Conservation (phyloP, 352 stramenopile genomes). For the Globisporangium iwayamae region DNA sequence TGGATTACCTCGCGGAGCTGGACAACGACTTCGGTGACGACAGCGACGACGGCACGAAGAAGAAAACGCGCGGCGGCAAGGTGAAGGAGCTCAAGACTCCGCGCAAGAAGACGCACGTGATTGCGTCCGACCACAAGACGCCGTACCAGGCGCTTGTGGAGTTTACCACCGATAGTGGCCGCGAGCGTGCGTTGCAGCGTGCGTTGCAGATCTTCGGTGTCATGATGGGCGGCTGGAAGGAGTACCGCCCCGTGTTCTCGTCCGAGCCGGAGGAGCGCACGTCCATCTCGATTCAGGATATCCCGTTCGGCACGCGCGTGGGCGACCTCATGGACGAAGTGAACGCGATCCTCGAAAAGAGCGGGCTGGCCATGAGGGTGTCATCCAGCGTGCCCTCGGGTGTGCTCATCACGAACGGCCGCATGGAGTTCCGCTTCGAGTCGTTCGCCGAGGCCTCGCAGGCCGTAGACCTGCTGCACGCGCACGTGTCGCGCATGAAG, state of each 20-base stretch:
- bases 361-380: slow-evolving; percentile 55
- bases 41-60: slow-evolving; percentile 22
- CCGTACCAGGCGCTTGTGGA: slow-evolving; percentile 71
- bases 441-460: slow-evolving; percentile 74
- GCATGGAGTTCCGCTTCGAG: slow-evolving; percentile 67
- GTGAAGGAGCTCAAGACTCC: slow-evolving; percentile 38
- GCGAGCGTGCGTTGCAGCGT: slow-evolving; percentile 61
- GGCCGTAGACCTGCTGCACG: slow-evolving; percentile 60
- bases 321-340: slow-evolving; percentile 55
- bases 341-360: slow-evolving; percentile 36
- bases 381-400: slow-evolving; percentile 49
- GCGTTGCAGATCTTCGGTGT: slow-evolving; percentile 86
- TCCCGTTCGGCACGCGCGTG: slow-evolving; percentile 72
- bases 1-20: slow-evolving; percentile 31
- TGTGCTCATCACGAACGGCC: slow-evolving; percentile 51
- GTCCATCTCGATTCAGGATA: slow-evolving; percentile 67
- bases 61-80: slow-evolving; percentile 16
- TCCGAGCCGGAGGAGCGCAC: slow-evolving; percentile 41
- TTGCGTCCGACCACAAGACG: slow-evolving; percentile 76
- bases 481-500: slow-evolving; percentile 52
- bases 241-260: slow-evolving; percentile 80
- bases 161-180: slow-evolving; percentile 45
- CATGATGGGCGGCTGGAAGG: slow-evolving; percentile 82
- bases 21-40: slow-evolving; percentile 30
- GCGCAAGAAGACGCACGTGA: slow-evolving; percentile 58